A percentile compares a stretch with the other conserved stretches of the same genome.
Conservation (phyloP, 495 filamentous ascomycete genomes). For the Aspergillus ellipticus region DNA sequence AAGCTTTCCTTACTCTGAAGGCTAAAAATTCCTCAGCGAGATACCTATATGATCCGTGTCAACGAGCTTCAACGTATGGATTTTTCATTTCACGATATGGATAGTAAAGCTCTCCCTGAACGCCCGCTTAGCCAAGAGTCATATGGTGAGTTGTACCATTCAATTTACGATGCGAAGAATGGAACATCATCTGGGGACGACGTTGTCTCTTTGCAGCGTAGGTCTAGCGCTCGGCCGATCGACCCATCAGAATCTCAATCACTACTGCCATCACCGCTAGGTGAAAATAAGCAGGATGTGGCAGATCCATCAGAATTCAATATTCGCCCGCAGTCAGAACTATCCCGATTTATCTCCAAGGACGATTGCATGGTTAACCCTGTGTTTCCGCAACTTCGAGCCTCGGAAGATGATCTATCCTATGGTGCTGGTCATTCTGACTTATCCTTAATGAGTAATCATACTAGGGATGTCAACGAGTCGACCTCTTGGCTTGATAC, state of each 20-base stretch:
- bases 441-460: constrained; percentile 24
- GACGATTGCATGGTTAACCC: constrained; percentile 5
- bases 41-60: constrained; percentile 85
- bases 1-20: constrained; percentile 1
- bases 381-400: constrained; percentile 1
- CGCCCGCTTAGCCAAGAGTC: constrained; percentile 72
- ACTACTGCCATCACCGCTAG: constrained; percentile 27
- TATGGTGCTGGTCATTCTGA: constrained; percentile 26
- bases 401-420: constrained; percentile 6
- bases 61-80: constrained; percentile 73
- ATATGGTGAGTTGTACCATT: constrained; percentile 44
- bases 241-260: constrained; percentile 41
- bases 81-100: constrained; percentile 48
- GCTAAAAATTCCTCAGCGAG: constrained; percentile 53
- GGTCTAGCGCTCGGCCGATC: constrained; percentile 13
- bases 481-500: constrained; percentile 94
- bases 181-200: constrained; percentile 17
- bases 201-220: constrained; percentile 12
- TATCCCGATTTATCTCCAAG: constrained; percentile 2
- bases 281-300: constrained; percentile 5
- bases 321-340: constrained; percentile 8
- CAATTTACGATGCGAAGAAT: constrained; percentile 47
- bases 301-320: constrained; percentile 4
- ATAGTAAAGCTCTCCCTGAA: constrained; percentile 71
- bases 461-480: constrained; percentile 53